Conservation (phyloP, 495 filamentous ascomycete genomes). For the Daldinia bambusicola region DNA sequence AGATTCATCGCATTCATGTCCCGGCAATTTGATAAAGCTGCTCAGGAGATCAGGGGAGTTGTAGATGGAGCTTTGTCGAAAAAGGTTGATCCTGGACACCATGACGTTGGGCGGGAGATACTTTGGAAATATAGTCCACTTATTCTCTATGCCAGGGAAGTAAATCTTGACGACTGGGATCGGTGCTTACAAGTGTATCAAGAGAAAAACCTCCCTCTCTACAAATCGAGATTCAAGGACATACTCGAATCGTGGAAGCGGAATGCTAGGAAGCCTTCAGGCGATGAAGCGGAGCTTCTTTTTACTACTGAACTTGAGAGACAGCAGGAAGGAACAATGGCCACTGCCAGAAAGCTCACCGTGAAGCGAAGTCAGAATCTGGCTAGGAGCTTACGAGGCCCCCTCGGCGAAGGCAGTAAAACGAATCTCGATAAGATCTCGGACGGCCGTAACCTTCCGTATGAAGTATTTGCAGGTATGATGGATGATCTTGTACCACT, state of each 20-base stretch:
- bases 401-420: constrained; percentile 69
- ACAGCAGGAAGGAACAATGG: constrained; percentile 74
- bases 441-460: constrained; percentile 74
- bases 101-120: constrained; percentile 61
- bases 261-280: constrained; percentile 77
- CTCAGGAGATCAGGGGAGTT: constrained; percentile 69
- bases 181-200: constrained; percentile 82
- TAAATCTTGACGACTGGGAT: constrained; percentile 83
- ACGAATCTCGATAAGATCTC: constrained; percentile 69
- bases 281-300: constrained; percentile 86
- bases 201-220: constrained; percentile 74
- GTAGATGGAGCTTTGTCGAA: constrained; percentile 63
- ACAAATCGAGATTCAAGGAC: constrained; percentile 83
- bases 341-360: constrained; percentile 87
- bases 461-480: constrained; percentile 83
- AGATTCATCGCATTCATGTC: constrained; percentile 83
- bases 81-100: constrained; percentile 64
- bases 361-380: constrained; percentile 86
- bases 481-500: constrained; percentile 81
- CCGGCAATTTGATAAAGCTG: constrained; percentile 78
- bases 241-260: constrained; percentile 85
- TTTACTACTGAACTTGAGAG: constrained; percentile 91
- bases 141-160: constrained; percentile 85
- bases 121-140: constrained; percentile 88
- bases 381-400: constrained; percentile 79